A percentile compares a stretch with the other conserved stretches of the same genome.
These are phyloP conservation scores for Prunus yedoensis DNA, from an alignment of 331 rosid genomes.

Conservation along the genomic window DNA sequence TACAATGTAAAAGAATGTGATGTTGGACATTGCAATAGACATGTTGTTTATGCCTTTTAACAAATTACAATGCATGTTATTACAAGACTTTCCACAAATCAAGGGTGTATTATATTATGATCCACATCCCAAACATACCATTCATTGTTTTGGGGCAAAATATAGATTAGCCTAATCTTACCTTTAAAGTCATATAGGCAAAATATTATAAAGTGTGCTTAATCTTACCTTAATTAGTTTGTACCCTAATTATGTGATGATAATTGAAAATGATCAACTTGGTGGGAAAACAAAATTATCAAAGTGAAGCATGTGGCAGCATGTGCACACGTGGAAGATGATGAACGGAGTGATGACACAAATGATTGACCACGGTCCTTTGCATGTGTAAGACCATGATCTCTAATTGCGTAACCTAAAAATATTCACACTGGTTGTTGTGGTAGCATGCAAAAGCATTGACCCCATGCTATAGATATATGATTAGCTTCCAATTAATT, in stretches of 20 bases:
- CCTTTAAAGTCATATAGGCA: constrained; percentile 13
- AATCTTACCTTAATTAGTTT: neutral
- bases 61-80: neutral
- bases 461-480: neutral
- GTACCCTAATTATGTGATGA: neutral
- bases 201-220: neutral
- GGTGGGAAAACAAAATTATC: constrained; percentile 21
- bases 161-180: constrained; percentile 50
- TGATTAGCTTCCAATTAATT: neutral
- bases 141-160: constrained; percentile 31
- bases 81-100: neutral
- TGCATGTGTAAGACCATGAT: constrained; percentile 1
- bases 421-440: neutral
- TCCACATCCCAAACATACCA: constrained; percentile 43
- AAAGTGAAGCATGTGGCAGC: constrained; percentile 56
- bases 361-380: neutral
- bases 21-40: neutral
- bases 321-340: constrained; percentile 65
- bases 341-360: neutral
- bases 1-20: too few relatives aligned
- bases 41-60: too few relatives aligned
- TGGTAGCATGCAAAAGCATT: constrained; percentile 6
- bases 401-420: neutral
- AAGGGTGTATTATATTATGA: constrained; percentile 8
- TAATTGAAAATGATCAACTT: constrained; percentile 16